phyloP scores from a whole-genome alignment of 441 rosid genomes.

The Adansonia grandidieri region DNA sequence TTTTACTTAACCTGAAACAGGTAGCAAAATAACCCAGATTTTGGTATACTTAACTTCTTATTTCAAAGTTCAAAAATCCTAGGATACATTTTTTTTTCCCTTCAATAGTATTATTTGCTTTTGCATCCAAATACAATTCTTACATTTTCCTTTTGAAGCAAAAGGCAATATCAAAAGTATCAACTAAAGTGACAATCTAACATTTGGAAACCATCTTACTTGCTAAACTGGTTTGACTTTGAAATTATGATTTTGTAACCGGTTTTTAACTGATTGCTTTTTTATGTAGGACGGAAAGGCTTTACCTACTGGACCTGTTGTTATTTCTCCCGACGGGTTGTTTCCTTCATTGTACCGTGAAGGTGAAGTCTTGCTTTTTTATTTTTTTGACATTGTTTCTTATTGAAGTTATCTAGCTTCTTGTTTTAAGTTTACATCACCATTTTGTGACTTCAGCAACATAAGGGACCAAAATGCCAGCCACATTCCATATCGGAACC shows the following conservation, averaged over 20 bases:
- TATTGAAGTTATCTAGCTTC: too few species aligned
- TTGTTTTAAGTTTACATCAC: too few species aligned
- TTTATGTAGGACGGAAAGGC: slow-evolving; percentile 79
- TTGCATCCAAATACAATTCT: neutral
- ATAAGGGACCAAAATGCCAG: too few species aligned
- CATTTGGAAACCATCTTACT: neutral
- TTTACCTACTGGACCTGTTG: slow-evolving; percentile 83
- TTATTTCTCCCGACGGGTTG: slow-evolving; percentile 86
- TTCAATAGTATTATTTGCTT: neutral
- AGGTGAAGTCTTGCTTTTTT: slow-evolving; percentile 45
- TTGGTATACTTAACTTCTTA: neutral
- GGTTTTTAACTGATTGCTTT: neutral
- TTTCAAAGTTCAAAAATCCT: neutral
- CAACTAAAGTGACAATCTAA: neutral
- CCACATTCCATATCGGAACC: neutral
- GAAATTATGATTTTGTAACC: too few species aligned
- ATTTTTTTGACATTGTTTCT: too few species aligned
- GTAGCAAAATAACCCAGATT: slow-evolving; percentile 33
- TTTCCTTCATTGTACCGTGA: slow-evolving; percentile 88
- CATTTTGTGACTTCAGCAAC: too few species aligned
- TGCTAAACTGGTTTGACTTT: too few species aligned
- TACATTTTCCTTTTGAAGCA: neutral
- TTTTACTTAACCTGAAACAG: slow-evolving; percentile 83
- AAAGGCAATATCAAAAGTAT: neutral
- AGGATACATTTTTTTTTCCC: neutral